These are phyloP conservation scores for Aspergillus uvarum DNA, from an alignment of 2,329 filamentous ascomycete species.

Conservation along the genomic window DNA sequence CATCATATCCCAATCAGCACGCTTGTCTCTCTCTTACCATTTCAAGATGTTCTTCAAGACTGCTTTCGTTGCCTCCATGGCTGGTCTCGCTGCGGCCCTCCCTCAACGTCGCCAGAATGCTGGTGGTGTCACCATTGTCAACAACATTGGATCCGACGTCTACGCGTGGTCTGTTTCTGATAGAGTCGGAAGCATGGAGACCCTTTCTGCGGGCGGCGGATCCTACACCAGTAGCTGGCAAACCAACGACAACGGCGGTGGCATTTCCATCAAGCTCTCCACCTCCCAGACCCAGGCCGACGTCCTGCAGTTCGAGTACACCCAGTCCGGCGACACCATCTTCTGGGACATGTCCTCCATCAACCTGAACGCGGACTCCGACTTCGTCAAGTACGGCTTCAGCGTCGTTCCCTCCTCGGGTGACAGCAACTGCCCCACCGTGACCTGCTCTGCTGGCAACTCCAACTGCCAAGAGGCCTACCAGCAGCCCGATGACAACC, in stretches of 20 bases:
- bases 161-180: slow-evolving; percentile 45
- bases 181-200: slow-evolving; percentile 35
- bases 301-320: slow-evolving; percentile 47
- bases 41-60: slow-evolving; percentile 21
- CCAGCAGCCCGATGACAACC: slow-evolving; percentile 41
- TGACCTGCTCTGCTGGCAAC: slow-evolving; percentile 39
- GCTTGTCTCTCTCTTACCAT: slow-evolving; percentile 7
- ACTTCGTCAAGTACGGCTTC: slow-evolving; percentile 38
- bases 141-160: slow-evolving; percentile 38
- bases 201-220: slow-evolving; percentile 34
- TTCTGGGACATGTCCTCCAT: slow-evolving; percentile 42
- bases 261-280: slow-evolving; percentile 45
- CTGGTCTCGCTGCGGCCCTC: slow-evolving; percentile 16
- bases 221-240: slow-evolving; percentile 37
- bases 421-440: slow-evolving; percentile 31
- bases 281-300: slow-evolving; percentile 30
- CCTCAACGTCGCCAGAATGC: slow-evolving; percentile 20
- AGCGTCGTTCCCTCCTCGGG: slow-evolving; percentile 31
- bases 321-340: slow-evolving; percentile 29
- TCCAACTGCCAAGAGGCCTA: slow-evolving; percentile 39
- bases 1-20: slow-evolving; percentile 1
- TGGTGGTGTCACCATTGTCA: slow-evolving; percentile 39
- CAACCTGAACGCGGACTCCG: slow-evolving; percentile 30
- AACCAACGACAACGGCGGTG: slow-evolving; percentile 40
- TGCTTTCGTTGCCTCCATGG: slow-evolving; percentile 15